A percentile compares a stretch with the other conserved stretches of the same genome.
Evolutionary conservation across 306 rosid species (phyloP).

Genomic region (Medicago arabica): DNA sequence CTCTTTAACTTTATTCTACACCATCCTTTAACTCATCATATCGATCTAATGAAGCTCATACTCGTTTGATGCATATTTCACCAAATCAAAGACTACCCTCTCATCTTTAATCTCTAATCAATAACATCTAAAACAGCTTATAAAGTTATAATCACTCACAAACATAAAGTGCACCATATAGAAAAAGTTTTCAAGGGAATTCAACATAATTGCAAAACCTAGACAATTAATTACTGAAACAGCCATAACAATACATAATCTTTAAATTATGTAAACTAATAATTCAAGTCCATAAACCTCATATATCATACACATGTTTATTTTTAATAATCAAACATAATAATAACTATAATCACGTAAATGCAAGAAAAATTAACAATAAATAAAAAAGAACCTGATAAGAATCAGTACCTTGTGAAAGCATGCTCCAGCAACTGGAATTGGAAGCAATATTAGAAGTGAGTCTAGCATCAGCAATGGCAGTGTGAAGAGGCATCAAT

Average conservation of each 20-base stretch:
- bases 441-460: slow-evolving; percentile 78
- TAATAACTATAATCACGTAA: background rate
- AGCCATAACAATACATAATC: background rate
- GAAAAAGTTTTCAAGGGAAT: slow-evolving; percentile 2
- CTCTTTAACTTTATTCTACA: background rate
- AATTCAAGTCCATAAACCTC: background rate
- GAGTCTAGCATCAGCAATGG: slow-evolving; percentile 85
- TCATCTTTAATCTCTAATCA: background rate
- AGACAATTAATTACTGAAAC: background rate
- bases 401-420: slow-evolving; percentile 74
- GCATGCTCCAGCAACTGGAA: slow-evolving; percentile 82
- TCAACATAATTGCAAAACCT: background rate
- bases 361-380: background rate
- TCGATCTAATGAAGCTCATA: background rate
- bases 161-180: background rate
- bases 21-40: background rate
- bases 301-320: background rate
- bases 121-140: background rate
- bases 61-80: background rate
- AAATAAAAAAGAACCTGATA: background rate
- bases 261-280: background rate
- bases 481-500: slow-evolving; percentile 85
- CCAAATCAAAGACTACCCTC: background rate
- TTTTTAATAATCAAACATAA: background rate
- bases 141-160: background rate